phyloP scores from a whole-genome alignment of 495 filamentous ascomycete species.

The Pseudevernia furfuracea region DNA sequence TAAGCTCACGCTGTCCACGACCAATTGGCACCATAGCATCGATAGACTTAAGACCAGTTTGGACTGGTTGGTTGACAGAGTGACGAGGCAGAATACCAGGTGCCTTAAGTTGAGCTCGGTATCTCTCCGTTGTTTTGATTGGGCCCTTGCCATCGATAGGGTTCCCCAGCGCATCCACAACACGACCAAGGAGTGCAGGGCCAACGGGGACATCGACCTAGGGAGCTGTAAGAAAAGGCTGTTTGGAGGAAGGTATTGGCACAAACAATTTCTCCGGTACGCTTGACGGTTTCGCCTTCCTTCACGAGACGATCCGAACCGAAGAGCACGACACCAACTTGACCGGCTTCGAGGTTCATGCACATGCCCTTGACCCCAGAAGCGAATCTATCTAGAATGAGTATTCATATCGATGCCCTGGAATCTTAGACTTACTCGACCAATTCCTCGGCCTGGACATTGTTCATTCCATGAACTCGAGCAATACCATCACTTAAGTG shows the following conservation, averaged over 20 bases:
- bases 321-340: slow-evolving; percentile 99
- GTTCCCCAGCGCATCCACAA: slow-evolving; percentile 96
- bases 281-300: slow-evolving; percentile 99
- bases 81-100: slow-evolving; percentile 94
- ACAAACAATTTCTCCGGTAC: slow-evolving; percentile 97
- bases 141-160: slow-evolving; percentile 99
- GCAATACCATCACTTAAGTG: slow-evolving; percentile 93
- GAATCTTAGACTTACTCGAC: slow-evolving; percentile 74
- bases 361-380: slow-evolving; percentile 99
- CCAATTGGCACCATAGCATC: slow-evolving; percentile 99
- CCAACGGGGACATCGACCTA: slow-evolving; percentile 98
- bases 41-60: slow-evolving; percentile 98
- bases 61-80: slow-evolving; percentile 96
- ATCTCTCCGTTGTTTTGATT: slow-evolving; percentile 80
- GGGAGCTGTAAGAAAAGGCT: slow-evolving; percentile 23
- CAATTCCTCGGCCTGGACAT: slow-evolving; percentile 99
- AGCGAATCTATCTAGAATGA: slow-evolving; percentile 70
- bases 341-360: slow-evolving; percentile 99
- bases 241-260: slow-evolving; percentile 1
- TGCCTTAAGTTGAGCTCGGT: slow-evolving; percentile 97
- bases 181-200: slow-evolving; percentile 87
- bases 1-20: slow-evolving; percentile 99
- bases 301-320: slow-evolving; percentile 99
- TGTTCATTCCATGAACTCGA: slow-evolving; percentile 98
- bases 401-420: slow-evolving; percentile 29